Evolutionary conservation across 2,329 filamentous ascomycete species (phyloP).

Genomic region (Sphaceloma murrayae): DNA sequence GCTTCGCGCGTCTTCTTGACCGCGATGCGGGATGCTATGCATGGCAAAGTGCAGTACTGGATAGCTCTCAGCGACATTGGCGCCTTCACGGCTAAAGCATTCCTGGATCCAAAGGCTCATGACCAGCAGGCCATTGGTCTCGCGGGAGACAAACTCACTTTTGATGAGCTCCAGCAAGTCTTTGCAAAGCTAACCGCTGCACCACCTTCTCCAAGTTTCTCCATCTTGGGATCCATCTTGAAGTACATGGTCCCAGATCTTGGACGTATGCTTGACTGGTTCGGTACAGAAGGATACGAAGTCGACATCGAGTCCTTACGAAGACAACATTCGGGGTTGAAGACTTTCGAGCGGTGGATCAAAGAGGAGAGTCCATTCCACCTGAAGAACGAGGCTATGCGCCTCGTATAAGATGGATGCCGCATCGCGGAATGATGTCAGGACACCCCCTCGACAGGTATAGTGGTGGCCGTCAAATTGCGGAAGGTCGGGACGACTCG

Average conservation of each 20-base stretch:
- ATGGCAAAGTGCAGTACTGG: conserved; percentile 30
- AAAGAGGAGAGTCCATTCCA: conserved; percentile 26
- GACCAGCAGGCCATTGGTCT: conserved; percentile 40
- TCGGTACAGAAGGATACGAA: conserved; percentile 40
- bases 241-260: conserved; percentile 35
- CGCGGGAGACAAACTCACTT: conserved; percentile 46
- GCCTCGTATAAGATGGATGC: too few species aligned
- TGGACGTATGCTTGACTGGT: conserved; percentile 36
- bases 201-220: conserved; percentile 37
- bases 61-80: conserved; percentile 44
- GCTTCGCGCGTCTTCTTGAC: conserved; percentile 43
- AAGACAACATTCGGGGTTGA: conserved; percentile 38
- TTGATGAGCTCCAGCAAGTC: conserved; percentile 36
- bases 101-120: conserved; percentile 38
- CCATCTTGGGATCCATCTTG: conserved; percentile 34
- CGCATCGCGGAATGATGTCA: too few species aligned
- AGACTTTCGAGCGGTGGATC: conserved; percentile 27
- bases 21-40: conserved; percentile 33
- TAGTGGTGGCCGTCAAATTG: too few species aligned
- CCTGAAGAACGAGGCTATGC: conserved; percentile 15
- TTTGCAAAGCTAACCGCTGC: conserved; percentile 41
- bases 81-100: conserved; percentile 41
- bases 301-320: conserved; percentile 39
- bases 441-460: too few species aligned
- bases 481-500: too few species aligned